phyloP scores from a whole-genome alignment of 2,329 filamentous ascomycete genomes.

The Neospermospora avenae region DNA sequence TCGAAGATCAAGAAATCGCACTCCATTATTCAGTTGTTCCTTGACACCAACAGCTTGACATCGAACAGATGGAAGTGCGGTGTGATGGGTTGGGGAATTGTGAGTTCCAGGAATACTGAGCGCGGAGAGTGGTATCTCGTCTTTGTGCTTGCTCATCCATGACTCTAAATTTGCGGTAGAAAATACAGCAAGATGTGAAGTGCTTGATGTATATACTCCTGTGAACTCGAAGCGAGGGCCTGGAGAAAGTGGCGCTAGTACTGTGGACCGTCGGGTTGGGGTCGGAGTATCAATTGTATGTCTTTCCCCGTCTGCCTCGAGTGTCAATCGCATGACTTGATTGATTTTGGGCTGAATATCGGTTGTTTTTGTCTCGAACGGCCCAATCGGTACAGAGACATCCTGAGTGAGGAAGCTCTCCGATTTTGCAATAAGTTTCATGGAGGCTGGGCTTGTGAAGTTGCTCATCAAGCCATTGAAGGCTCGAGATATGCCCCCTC shows the following conservation, averaged over 20 bases:
- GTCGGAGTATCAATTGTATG: conserved; percentile 75
- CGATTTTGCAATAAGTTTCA: conserved; percentile 47
- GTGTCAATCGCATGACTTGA: conserved; percentile 71
- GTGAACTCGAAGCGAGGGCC: conserved; percentile 57
- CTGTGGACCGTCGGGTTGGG: conserved; percentile 53
- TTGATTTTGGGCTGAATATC: conserved; percentile 57
- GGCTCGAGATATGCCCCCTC: conserved; percentile 43
- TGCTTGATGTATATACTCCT: conserved; percentile 58
- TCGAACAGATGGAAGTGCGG: conserved; percentile 84
- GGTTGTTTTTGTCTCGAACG: conserved; percentile 65
- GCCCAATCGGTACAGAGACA: conserved; percentile 59
- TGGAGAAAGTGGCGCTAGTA: conserved; percentile 55
- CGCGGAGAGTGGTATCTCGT: conserved; percentile 70
- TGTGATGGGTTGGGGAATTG: conserved; percentile 84
- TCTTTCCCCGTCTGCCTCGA: conserved; percentile 60
- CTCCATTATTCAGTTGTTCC: conserved; percentile 81
- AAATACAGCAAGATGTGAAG: conserved; percentile 60
- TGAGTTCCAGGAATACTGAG: conserved; percentile 94
- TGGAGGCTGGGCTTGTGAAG: conserved; percentile 39
- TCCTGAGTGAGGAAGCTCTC: conserved; percentile 60
- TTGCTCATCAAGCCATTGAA: conserved; percentile 44
- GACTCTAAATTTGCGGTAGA: conserved; percentile 64
- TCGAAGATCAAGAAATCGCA: conserved; percentile 91
- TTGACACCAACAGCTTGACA: conserved; percentile 79
- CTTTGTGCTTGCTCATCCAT: conserved; percentile 79